Evolutionary conservation across 129 eudicot species (phyloP).

Genomic region (Glebionis coronaria): DNA sequence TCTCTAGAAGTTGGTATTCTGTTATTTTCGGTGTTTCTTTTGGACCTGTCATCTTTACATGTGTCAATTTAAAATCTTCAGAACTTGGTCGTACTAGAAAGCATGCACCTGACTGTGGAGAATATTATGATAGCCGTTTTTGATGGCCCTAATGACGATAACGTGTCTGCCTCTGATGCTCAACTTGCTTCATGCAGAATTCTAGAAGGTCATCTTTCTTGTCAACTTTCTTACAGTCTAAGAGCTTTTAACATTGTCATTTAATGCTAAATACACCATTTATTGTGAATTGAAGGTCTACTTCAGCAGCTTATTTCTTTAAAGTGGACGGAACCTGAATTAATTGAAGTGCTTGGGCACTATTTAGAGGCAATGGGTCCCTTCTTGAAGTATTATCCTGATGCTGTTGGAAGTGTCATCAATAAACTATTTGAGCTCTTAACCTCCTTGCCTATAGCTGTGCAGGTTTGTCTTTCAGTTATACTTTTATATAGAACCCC

Average conservation of each 20-base stretch:
- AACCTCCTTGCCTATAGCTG: conserved; percentile 64
- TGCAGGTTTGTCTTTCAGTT: conserved; percentile 51
- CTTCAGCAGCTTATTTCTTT: conserved; percentile 80
- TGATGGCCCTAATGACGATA: conserved; percentile 64
- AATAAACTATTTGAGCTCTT: conserved; percentile 90
- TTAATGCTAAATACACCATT: conserved; percentile 34
- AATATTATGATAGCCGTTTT: conserved; percentile 66
- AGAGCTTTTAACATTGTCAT: conserved; percentile 17
- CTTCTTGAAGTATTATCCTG: conserved; percentile 74
- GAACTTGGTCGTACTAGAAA: conserved; percentile 76
- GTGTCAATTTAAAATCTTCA: conserved; percentile 27
- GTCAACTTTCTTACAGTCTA: conserved; percentile 13
- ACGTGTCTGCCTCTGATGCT: conserved; percentile 41
- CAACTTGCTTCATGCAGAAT: conserved; percentile 60
- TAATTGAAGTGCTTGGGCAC: conserved; percentile 87
- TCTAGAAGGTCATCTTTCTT: conserved; percentile 61
- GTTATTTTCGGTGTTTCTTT: conserved; percentile 2
- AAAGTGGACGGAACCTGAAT: conserved; percentile 83
- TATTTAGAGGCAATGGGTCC: conserved; percentile 92
- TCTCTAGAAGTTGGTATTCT: conserved; percentile 1
- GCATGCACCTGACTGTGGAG: conserved; percentile 81
- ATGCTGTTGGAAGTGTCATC: conserved; percentile 78
- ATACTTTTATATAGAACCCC: background rate
- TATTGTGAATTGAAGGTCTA: conserved; percentile 58
- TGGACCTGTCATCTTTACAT: conserved; percentile 8